Evolutionary conservation across 805 yeast genomes (phyloP), one percentile per base, ranked within the genome.

Genomic region (Schwanniomyces yamadae): DNA sequence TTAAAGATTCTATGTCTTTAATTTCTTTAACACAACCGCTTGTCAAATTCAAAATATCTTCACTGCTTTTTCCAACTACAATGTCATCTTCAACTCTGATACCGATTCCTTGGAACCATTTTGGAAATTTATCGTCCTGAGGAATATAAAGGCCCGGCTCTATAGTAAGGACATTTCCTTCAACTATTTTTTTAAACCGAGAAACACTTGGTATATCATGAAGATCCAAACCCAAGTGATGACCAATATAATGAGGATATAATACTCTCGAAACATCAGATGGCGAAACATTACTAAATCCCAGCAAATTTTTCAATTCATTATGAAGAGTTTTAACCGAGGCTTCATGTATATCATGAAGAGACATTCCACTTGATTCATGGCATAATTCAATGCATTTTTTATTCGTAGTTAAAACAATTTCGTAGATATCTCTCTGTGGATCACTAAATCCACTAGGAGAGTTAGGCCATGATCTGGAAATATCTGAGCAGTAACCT

Each of bases 101-200:
- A 2, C 98, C 99, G 33, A 93, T 82, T 20, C 90, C 90, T 52
- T 86, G 82, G 65, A 77, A 91, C 48, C 78, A 78, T 42, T 75
- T 70, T 15, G 99, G 98, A 73, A 82, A 91, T 39, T 66, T 69
- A 36, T 75, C 79, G 47, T 70, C 70, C 46, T 75, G 70, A 1
- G 99, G 98, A 28, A 95, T 76, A 56, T 93, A 93, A 19, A 93
- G 73, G 18, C 99, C 99, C 0, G 99, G 99, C 57, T 95, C 99
- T 16, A 95, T 79, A 2, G 99, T 93, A 31, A 93, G 70, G 4
- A 91, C 97, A 55, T 88, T 95, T 15, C 90, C 90, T 14, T 69
- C 66, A 30, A 61, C 61, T 31, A 93, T 56, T 21, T 64, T 63
- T 15, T 71, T 69, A 37, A 65, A 66, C 44, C 88, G 71, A 3